A percentile compares a stretch with the other conserved stretches of the same genome.
Evolutionary conservation across 176 grass and related monocot species (phyloP).

Genomic region (bread wheat (Triticum aestivum)): DNA sequence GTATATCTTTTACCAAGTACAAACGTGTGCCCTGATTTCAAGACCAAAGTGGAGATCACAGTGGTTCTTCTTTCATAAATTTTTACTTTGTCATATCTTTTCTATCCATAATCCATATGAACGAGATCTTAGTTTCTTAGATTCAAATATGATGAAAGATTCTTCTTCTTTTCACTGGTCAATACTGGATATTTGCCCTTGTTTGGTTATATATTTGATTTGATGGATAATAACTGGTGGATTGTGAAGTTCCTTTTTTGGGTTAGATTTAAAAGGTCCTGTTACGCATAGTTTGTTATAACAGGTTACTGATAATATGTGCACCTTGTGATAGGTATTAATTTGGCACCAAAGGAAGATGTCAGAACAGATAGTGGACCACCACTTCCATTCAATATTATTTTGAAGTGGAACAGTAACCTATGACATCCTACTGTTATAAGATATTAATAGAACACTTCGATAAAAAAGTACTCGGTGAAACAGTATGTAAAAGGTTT

Average conservation of each 20-base stretch:
- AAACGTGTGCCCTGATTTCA: background rate
- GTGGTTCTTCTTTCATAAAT: background rate
- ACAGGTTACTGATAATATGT: background rate
- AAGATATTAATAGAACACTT: background rate
- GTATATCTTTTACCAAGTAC: background rate
- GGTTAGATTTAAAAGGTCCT: background rate
- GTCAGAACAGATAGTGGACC: background rate
- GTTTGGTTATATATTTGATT: background rate
- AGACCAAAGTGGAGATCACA: background rate
- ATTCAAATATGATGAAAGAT: background rate
- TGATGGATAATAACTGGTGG: background rate
- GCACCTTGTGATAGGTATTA: background rate
- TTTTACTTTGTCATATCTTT: background rate
- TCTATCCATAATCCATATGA: background rate
- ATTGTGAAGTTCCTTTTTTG: background rate
- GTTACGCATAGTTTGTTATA: background rate
- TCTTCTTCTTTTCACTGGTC: background rate
- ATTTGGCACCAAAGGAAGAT: background rate
- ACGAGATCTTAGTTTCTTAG: background rate
- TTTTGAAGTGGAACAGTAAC: background rate
- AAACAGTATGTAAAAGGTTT: constrained; percentile 3
- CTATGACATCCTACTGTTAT: background rate
- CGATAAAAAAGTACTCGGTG: background rate
- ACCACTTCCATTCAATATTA: background rate
- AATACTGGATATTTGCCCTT: background rate